Evolutionary conservation across 352 stramenopile species (phyloP).

Genomic region (Phytophthora tubulina): DNA sequence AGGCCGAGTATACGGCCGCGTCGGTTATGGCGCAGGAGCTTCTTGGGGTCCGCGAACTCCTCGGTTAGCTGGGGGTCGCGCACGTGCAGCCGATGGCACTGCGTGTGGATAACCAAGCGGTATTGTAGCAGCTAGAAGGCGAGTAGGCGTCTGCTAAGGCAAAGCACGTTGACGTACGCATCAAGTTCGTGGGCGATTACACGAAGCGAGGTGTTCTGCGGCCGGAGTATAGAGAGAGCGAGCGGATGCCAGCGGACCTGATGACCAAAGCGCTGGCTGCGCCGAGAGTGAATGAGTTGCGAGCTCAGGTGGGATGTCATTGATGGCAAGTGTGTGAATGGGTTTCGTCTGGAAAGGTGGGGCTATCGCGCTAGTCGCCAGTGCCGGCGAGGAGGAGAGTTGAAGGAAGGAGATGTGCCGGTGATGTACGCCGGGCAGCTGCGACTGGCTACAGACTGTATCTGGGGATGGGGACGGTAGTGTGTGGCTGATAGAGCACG

Average conservation of each 20-base stretch:
- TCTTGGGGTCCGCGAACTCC: slow-evolving; percentile 18
- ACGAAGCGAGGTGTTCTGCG: not conserved
- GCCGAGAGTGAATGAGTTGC: not conserved
- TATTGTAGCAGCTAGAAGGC: not conserved
- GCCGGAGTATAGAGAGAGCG: slow-evolving; percentile 16
- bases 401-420: not conserved
- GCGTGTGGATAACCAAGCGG: slow-evolving; percentile 22
- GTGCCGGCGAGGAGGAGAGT: slow-evolving; percentile 18
- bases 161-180: slow-evolving; percentile 27
- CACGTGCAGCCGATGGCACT: not conserved
- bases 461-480: not conserved
- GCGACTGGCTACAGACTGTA: no score
- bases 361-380: not conserved
- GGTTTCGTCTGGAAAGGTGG: not conserved
- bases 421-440: no score
- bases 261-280: slow-evolving; percentile 18
- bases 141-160: slow-evolving; percentile 10
- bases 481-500: no score
- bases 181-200: slow-evolving; percentile 22
- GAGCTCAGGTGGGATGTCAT: not conserved
- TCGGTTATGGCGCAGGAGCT: slow-evolving; percentile 17
- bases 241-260: slow-evolving; percentile 22
- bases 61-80: slow-evolving; percentile 1
- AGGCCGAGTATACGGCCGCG: slow-evolving; percentile 27
- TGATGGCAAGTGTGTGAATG: not conserved